Evolutionary conservation across 2,329 filamentous ascomycete species (phyloP), one percentile per base, ranked within the genome.

Genomic region (Xylaria arbuscula): DNA sequence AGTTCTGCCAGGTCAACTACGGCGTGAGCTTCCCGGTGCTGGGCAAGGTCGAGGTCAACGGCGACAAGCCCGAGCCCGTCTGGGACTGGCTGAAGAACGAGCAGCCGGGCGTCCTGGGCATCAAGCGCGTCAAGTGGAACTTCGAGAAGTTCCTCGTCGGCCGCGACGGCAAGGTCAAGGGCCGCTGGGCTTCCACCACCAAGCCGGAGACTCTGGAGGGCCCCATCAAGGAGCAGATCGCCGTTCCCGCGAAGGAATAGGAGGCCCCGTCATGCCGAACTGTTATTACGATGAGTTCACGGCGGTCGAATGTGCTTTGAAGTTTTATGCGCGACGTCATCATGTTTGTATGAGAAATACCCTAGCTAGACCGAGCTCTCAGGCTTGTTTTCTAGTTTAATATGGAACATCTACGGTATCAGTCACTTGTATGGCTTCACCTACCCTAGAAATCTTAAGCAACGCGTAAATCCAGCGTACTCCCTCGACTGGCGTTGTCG

Each of bases 101-200:
- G 82, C 91, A 93, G 85, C 88, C 95, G 0, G 94, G 96, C 22
- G 77, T 98, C 64, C 83, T 98, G 83, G 96, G 96, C 24, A 80
- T 98, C 78, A 95, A 97, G 90, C 83, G 90, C 70, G 86, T 99
- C 76, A 98, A 98, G 91, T 99, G 96, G 96, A 99, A 99, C 84
- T 99, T 98, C 85, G 96, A 99, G 83, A 99, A 99, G 88, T 99
- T 98, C 83, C 84, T 99, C 72, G 85, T 99, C 72, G 92, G 91
- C 69, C 88, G 89, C 70, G 93, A 98, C 81, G 96, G 96, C 32
- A 87, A 91, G 83, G 93, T 98, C 74, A 92, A 92, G 82, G 87
- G 87, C 36, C 86, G 96, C 72, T 99, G 94, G 93, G 92, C 93
- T 40, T 95, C 92, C 80, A 92, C 89, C 19, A 93, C 92, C 68